Percentiles rank a stretch among this genome's conserved stretches.
phyloP scores from a whole-genome alignment of 1,284 basidiomycete species.

The Puccinia brachypodii region DNA sequence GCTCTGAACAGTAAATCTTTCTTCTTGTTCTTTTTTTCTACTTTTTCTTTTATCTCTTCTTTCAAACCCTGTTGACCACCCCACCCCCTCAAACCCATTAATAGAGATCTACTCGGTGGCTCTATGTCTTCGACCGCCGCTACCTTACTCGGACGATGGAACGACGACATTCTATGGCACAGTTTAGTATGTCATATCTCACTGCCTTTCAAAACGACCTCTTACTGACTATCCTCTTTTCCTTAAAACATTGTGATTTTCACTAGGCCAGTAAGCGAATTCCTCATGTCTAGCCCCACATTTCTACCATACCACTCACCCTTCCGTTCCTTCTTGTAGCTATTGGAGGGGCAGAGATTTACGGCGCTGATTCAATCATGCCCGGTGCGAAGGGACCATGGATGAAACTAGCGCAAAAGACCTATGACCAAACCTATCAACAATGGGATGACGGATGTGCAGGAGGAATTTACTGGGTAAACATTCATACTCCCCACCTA shows the following conservation, averaged over 20 bases:
- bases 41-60: not conserved
- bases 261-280: not conserved
- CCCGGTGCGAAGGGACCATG: conserved; percentile 25
- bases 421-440: conserved; percentile 27
- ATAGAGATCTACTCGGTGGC: conserved; percentile 43
- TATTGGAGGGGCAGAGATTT: conserved; percentile 33
- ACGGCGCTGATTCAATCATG: conserved; percentile 22
- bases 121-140: conserved; percentile 34
- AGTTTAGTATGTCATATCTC: not conserved
- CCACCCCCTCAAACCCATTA: too few species aligned
- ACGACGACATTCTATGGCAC: conserved; percentile 45
- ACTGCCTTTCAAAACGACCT: not conserved
- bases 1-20: conserved; percentile 22
- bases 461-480: conserved; percentile 45
- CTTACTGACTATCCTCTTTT: not conserved
- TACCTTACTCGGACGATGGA: conserved; percentile 35
- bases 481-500: not conserved
- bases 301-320: too few species aligned
- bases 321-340: not conserved
- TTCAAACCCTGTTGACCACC: too few species aligned
- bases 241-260: not conserved
- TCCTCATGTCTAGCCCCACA: too few species aligned
- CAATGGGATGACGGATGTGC: conserved; percentile 33
- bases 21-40: not conserved
- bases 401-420: conserved; percentile 37